phyloP scores from a whole-genome alignment of 768 basidiomycete species.

The Russula abietina region DNA sequence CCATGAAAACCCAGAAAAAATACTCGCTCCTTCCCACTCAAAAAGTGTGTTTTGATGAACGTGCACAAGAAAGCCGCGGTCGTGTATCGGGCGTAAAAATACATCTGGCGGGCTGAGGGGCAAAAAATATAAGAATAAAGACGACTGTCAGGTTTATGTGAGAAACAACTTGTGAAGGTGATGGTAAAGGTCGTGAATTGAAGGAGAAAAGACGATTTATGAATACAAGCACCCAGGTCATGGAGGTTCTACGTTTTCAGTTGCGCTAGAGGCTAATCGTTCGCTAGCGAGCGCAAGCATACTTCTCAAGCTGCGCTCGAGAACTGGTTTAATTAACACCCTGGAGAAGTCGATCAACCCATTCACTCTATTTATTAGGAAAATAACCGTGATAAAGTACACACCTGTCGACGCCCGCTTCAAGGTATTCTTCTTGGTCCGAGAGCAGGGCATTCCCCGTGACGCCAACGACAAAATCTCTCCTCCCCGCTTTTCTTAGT shows the following conservation, averaged over 20 bases:
- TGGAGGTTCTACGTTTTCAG: slow-evolving; percentile 26
- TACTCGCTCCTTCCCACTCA: not conserved
- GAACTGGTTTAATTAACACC: slow-evolving; percentile 74
- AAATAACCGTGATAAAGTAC: slow-evolving; percentile 28
- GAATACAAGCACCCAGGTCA: not conserved
- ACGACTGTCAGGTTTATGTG: not conserved
- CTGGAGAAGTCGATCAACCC: slow-evolving; percentile 33
- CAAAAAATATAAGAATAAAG: not conserved
- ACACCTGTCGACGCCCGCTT: slow-evolving; percentile 71
- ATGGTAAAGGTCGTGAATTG: not conserved
- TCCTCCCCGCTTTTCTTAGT: slow-evolving; percentile 57
- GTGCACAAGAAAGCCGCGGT: not conserved
- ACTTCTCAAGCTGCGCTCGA: slow-evolving; percentile 45
- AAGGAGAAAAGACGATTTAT: not conserved
- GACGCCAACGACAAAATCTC: slow-evolving; percentile 78
- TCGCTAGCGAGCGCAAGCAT: slow-evolving; percentile 42
- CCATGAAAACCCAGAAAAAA: not conserved
- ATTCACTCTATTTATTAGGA: not conserved
- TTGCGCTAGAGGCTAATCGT: slow-evolving; percentile 25
- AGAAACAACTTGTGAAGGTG: not conserved
- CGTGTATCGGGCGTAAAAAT: not conserved
- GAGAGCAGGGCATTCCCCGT: slow-evolving; percentile 45
- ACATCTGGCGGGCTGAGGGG: no score
- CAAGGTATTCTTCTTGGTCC: slow-evolving; percentile 63
- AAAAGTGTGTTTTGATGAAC: not conserved